phyloP scores from a whole-genome alignment of 768 basidiomycete genomes.

The Amanita polypyramis region DNA sequence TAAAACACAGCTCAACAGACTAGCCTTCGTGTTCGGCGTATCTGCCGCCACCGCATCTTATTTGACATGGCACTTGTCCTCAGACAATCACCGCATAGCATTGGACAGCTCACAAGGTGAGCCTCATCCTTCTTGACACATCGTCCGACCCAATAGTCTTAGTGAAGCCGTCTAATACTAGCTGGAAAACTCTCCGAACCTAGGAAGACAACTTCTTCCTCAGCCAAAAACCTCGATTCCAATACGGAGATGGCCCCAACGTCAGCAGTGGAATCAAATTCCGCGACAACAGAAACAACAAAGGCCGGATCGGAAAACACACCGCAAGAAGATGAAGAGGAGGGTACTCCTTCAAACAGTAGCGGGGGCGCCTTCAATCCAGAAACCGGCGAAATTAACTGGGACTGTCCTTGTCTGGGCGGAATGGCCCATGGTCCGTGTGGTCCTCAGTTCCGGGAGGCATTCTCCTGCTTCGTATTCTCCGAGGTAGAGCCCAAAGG shows the following conservation, averaged over 20 bases:
- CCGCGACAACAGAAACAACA: not conserved
- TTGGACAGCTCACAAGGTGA: constrained; percentile 32
- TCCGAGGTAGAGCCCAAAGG: constrained; percentile 96
- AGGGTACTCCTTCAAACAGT: constrained; percentile 12
- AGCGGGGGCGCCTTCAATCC: constrained; percentile 74
- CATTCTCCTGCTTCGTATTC: constrained; percentile 94
- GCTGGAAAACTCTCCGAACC: not conserved
- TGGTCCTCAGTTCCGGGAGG: constrained; percentile 84
- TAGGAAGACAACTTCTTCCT: not conserved
- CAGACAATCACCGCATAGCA: constrained; percentile 30
- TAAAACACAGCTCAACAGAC: constrained; percentile 16
- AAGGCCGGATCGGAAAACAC: not conserved
- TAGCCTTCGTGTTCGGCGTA: constrained; percentile 29
- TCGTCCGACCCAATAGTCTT: constrained; percentile 4
- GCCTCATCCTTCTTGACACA: constrained; percentile 3
- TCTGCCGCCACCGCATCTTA: constrained; percentile 36
- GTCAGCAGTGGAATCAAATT: not conserved
- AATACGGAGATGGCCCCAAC: not conserved
- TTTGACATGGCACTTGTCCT: constrained; percentile 36
- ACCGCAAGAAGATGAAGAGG: constrained; percentile 10
- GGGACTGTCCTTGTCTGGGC: constrained; percentile 98
- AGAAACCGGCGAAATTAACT: constrained; percentile 97
- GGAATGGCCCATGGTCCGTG: constrained; percentile 99
- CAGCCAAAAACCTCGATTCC: not conserved
- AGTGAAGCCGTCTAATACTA: constrained; percentile 2